Conservation (phyloP, 1,284 basidiomycete genomes). For the Sanguinoderma infundibulare region DNA sequence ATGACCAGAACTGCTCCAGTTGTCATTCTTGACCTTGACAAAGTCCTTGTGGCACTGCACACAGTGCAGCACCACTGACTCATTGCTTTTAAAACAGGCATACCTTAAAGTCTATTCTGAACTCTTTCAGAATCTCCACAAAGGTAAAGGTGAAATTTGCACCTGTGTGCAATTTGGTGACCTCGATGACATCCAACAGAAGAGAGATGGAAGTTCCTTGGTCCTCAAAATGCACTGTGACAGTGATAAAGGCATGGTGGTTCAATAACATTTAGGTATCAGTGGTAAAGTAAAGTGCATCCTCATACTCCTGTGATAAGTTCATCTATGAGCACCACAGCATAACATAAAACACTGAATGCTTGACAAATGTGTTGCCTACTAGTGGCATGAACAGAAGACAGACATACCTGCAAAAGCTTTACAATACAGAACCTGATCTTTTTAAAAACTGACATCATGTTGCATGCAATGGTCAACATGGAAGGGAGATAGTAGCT, state of each 20-base stretch:
- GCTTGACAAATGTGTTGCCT: no score
- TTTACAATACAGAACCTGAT: conserved; percentile 1
- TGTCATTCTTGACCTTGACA: no score
- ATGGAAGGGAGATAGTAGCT: conserved; percentile 24
- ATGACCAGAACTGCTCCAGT: no score
- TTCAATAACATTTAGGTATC: conserved; percentile 16
- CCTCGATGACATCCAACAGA: conserved; percentile 31
- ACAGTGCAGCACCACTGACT: no score
- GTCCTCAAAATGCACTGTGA: conserved; percentile 11
- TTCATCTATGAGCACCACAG: no score
- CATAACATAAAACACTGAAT: no score
- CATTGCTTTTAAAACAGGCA: no score
- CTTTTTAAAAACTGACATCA: conserved; percentile 6
- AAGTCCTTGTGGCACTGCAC: no score
- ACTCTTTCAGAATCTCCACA: conserved; percentile 33
- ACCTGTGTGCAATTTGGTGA: conserved; percentile 32
- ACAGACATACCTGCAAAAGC: conserved; percentile 4
- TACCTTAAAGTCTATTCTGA: conserved; percentile 39
- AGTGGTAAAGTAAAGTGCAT: conserved; percentile 2
- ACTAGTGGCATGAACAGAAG: no score
- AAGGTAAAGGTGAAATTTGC: conserved; percentile 33
- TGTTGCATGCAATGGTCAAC: conserved; percentile 23
- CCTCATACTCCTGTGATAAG: conserved; percentile 1
- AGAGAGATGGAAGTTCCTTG: conserved; percentile 23
- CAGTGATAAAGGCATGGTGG: conserved; percentile 8